Evolutionary conservation across 495 filamentous ascomycete species (phyloP).

Genomic region (Hyaloscypha variabilis): DNA sequence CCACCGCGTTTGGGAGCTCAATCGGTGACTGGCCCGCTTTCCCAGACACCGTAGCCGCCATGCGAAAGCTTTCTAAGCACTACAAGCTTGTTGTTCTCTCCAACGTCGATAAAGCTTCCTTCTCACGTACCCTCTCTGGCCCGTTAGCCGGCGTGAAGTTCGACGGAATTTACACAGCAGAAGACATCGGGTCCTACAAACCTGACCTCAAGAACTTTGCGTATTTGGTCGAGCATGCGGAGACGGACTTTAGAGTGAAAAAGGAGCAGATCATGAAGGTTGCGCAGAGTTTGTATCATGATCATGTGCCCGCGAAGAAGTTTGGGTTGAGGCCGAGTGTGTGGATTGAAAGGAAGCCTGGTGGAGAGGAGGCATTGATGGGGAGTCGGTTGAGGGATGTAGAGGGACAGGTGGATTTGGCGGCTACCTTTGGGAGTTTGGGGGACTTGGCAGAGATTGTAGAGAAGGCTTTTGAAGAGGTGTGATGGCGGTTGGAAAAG

Average conservation of each 20-base stretch:
- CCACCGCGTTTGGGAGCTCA: constrained; percentile 49
- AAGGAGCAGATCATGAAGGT: constrained; percentile 64
- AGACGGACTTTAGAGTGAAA: constrained; percentile 53
- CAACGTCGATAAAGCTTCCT: constrained; percentile 70
- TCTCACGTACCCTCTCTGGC: constrained; percentile 53
- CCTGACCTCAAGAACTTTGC: constrained; percentile 67
- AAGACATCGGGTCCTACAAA: constrained; percentile 79
- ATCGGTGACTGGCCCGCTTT: constrained; percentile 67
- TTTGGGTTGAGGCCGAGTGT: constrained; percentile 61
- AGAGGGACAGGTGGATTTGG: constrained; percentile 43
- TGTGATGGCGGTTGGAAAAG: constrained; percentile 4
- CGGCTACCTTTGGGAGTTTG: constrained; percentile 61
- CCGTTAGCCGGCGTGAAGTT: constrained; percentile 56
- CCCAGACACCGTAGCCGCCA: constrained; percentile 62
- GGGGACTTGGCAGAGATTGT: constrained; percentile 76
- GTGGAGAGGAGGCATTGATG: constrained; percentile 35
- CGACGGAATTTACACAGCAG: constrained; percentile 71
- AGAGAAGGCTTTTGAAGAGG: constrained; percentile 38
- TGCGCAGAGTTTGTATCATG: constrained; percentile 66
- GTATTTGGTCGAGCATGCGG: constrained; percentile 46
- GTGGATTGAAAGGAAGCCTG: constrained; percentile 64
- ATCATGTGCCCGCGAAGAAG: constrained; percentile 69
- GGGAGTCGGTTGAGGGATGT: constrained; percentile 42
- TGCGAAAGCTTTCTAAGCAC: constrained; percentile 54
- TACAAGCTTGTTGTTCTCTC: constrained; percentile 74